Evolutionary conservation across 345 rosid genomes (phyloP), one percentile per base, ranked within the genome.

Genomic region (Sapria himalayana): DNA sequence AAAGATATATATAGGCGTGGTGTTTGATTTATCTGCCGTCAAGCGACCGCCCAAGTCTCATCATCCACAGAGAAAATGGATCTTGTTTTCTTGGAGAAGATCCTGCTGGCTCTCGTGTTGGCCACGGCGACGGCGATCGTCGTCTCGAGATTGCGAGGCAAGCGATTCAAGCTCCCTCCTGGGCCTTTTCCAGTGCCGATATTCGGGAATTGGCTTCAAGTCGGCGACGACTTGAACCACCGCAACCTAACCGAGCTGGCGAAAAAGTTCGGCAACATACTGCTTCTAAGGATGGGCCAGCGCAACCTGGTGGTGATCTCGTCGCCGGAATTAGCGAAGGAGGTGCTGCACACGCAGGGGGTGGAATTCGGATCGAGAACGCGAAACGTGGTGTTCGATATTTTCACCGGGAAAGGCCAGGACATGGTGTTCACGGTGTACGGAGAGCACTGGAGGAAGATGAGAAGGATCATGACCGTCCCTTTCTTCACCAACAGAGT

Each of bases 371-470:
- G 98, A 13, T 89, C 98, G 8, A 55, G 95, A 27, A 89, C 95
- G 0, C 68, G 98, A 1, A 89, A 89, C 57, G 92, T 89, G 6
- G 98, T 89, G 24, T 79, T 89, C 57, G 98, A 89, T 23, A 89
- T 89, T 20, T 89, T 89, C 70, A 89, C 98, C 0, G 98, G 98
- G 0, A 82, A 89, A 29, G 95, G 98, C 0, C 98, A 89, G 61
- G 98, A 89, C 53, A 89, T 89, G 98, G 98, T 84, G 50, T 89
- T 89, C 68, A 89, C 98, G 0, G 95, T 89, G 1, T 89, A 89
- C 53, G 98, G 98, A 0, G 99, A 91, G 45, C 99, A 91, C 51
- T 91, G 99, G 95, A 55, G 99, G 47, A 91, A 91, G 72, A 91
- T 89, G 98, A 33, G 95, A 31, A 38, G 98, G 51, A 89, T 89